Conservation (phyloP, 1,284 basidiomycete genomes). For the Ceratobasidium sp. region DNA sequence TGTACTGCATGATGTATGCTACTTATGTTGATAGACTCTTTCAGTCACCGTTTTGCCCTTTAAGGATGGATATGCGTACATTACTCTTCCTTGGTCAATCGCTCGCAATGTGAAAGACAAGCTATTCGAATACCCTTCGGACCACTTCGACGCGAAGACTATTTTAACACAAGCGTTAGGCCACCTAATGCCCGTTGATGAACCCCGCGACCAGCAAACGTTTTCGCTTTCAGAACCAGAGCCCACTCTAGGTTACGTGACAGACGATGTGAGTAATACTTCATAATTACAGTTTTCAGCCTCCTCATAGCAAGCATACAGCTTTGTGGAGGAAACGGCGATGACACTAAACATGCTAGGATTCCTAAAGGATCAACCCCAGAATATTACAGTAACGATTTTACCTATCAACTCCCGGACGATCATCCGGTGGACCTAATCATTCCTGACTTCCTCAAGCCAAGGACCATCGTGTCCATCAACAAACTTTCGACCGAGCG, state of each 20-base stretch:
- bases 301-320: background rate
- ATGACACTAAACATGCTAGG: conserved; percentile 9
- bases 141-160: conserved; percentile 9
- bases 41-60: conserved; percentile 25
- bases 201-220: background rate
- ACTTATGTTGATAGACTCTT: background rate
- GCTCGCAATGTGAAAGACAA: conserved; percentile 17
- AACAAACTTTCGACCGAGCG: conserved; percentile 20
- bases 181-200: no score
- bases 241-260: conserved; percentile 22
- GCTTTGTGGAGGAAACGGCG: conserved; percentile 24
- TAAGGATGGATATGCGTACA: conserved; percentile 25
- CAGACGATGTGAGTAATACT: conserved; percentile 6
- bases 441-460: conserved; percentile 10
- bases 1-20: background rate
- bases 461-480: conserved; percentile 13
- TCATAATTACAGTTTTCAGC: background rate
- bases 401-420: conserved; percentile 3
- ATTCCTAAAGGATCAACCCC: background rate
- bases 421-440: conserved; percentile 18
- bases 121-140: conserved; percentile 20
- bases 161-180: conserved; percentile 14
- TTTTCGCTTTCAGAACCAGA: background rate
- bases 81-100: conserved; percentile 32
- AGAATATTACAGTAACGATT: conserved; percentile 14